Evolutionary conservation across 2,329 filamentous ascomycete species (phyloP), one percentile per base, ranked within the genome.

Genomic region (Trichoderma oligosporum): DNA sequence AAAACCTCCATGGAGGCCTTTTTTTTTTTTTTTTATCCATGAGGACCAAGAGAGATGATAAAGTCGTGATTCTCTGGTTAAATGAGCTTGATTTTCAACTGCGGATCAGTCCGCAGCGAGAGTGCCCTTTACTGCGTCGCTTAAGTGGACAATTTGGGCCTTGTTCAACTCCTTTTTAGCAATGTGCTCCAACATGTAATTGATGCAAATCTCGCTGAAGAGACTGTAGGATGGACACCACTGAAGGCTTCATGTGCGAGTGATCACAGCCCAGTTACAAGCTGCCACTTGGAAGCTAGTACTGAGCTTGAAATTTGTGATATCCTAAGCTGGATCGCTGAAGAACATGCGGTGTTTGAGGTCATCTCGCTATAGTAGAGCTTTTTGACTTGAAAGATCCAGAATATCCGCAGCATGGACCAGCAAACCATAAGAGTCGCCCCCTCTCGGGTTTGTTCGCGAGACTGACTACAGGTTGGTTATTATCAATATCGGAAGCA

Each of bases 321-420:
- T 57, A 38, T 61, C 35, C 35, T 61, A 5, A 68, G 71, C 4
- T 73, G 70, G 71, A 69, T 65, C 11, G 66, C 71, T 4, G 65
- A 66, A 58, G 71, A 73, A 38, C 64, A 70, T 51, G 70, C 71
- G 3, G 66, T 65, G 2, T 70, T 69, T 67, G 66, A 49, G 72
- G 71, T 7, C 68, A 72, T 54, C 60, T 71, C 2, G 54, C 55
- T 9, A 57, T 71, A 4, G 67, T 66, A 25, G 61, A 59, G 12
- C 54, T 65, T 5, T 53, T 61, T 12, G 4, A 54, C 18, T 14
- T 51, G 3, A 11, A 33, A 25, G 20, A 14, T 4, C 8, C 31
- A 18, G 31, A n/a, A 11, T 33, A 3, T 29, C 14, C 4, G 11
- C 33, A 31, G 7, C 9, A 33, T 22, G 22, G 27, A 4, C 33